Evolutionary conservation across 805 yeast genomes (phyloP).

Genomic region (Grigorovia transvaalensis): DNA sequence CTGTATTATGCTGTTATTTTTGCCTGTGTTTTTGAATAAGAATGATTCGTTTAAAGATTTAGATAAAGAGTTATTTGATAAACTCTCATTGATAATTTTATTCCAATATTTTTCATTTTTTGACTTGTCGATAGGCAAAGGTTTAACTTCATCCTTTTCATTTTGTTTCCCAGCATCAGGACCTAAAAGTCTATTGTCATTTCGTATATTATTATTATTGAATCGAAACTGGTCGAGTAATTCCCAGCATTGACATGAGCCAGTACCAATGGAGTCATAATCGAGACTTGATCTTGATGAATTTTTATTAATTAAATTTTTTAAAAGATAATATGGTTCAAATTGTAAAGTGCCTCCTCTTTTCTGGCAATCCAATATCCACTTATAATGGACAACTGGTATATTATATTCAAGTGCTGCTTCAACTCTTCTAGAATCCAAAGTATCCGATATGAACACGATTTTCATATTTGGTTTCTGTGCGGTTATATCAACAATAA

Average conservation of each 20-base stretch:
- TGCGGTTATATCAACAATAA: conserved; percentile 9
- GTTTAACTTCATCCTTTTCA: not conserved
- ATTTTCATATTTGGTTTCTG: conserved; percentile 4
- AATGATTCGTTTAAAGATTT: not conserved
- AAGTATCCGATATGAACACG: conserved; percentile 22
- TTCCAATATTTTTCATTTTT: not conserved
- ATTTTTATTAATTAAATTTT: conserved; percentile 2
- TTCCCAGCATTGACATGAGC: conserved; percentile 25
- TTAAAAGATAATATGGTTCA: conserved; percentile 25
- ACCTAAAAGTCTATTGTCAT: not conserved
- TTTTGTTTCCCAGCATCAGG: not conserved
- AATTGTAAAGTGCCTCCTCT: conserved; percentile 34
- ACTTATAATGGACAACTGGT: conserved; percentile 34
- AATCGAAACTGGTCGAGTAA: not conserved
- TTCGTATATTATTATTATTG: not conserved
- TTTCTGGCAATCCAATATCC: conserved; percentile 34
- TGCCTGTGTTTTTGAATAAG: not conserved
- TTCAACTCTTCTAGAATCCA: conserved; percentile 21
- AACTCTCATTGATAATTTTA: not conserved
- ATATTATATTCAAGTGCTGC: conserved; percentile 33
- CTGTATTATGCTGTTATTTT: not conserved
- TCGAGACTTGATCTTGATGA: conserved; percentile 7
- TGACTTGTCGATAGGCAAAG: not conserved
- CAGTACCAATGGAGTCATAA: conserved; percentile 25
- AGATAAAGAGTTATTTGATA: not conserved